Evolutionary conservation across 345 rosid genomes (phyloP), one percentile per base, ranked within the genome.

Genomic region (Eucalyptus marginata): DNA sequence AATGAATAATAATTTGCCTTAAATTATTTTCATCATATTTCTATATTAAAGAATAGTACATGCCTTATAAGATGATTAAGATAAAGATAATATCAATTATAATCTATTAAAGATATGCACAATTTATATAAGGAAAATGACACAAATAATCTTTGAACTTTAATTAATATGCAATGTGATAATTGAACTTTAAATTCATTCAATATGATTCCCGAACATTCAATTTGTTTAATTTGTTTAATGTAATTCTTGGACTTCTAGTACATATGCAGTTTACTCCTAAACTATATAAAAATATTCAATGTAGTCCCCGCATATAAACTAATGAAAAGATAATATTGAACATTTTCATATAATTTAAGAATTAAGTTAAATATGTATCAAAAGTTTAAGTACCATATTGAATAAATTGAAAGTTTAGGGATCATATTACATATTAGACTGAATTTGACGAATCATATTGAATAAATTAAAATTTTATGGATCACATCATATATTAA

Each of bases 351-450:
- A 50, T 15, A 50, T 15, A 50, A 50, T 6, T 15, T 0, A 2
- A 0, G 3, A 50, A 50, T 50, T 50, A 50, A 50, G 17, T 50
- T 52, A 0, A 52, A 52, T 52, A 52, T 52, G 4, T 52, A 7
- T 0, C 1, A 3, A 52, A 52, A 52, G 0, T 52, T 52, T 18
- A 52, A 52, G 4, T 7, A 52, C 0, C 2, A 20, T 18, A 17
- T 18, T 18, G 0, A 17, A 52, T 52, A 52, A 50, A 50, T 50
- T 50, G 0, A 15, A 6, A 50, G 0, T 15, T 50, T 50, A 15
- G 0, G 0, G 0, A 51, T 51, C 0, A 3, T 51, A 51, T 1
- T 51, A 16, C 0, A 50, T 0, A 15, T 5, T 1, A 50, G 0
- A 15, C 0, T 50, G 2, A 50, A 6, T 50, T 2, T 50, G 18